Evolutionary conservation across 805 yeast genomes (phyloP).

Genomic region (Wickerhamiella occidentalis): DNA sequence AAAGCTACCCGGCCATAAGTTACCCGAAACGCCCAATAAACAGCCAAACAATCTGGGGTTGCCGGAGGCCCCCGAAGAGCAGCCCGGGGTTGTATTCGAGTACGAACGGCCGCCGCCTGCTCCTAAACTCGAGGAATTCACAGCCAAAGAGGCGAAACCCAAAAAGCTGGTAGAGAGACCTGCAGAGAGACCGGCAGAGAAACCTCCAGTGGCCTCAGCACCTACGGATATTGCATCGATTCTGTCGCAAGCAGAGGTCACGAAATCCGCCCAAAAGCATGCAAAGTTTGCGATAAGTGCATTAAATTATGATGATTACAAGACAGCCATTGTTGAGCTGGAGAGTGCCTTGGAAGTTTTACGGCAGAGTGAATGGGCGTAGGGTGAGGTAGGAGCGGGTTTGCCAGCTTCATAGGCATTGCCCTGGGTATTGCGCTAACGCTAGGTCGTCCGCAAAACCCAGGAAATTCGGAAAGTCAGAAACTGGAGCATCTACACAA

Average conservation of each 20-base stretch:
- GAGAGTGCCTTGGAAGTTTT: slow-evolving; percentile 35
- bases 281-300: slow-evolving; percentile 67
- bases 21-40: slow-evolving; percentile 16
- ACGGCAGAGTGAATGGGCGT: not conserved
- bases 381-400: not conserved
- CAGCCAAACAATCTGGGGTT: slow-evolving; percentile 15
- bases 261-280: slow-evolving; percentile 42
- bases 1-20: slow-evolving; percentile 12
- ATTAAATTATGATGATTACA: slow-evolving; percentile 52
- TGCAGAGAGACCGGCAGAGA: no score
- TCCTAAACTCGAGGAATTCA: slow-evolving; percentile 14
- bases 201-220: slow-evolving; percentile 5
- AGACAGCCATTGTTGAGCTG: slow-evolving; percentile 51
- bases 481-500: no score
- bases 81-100: slow-evolving; percentile 14
- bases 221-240: slow-evolving; percentile 22
- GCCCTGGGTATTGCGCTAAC: no score
- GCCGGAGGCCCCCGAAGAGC: slow-evolving; percentile 10
- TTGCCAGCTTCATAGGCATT: no score
- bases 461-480: no score
- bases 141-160: no score
- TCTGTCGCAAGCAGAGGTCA: slow-evolving; percentile 29
- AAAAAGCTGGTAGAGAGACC: no score
- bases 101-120: slow-evolving; percentile 12
- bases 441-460: no score